Base-by-base conservation (phyloP, 2,329 filamentous ascomycete species). In the Phialophora chinensis region DNA sequence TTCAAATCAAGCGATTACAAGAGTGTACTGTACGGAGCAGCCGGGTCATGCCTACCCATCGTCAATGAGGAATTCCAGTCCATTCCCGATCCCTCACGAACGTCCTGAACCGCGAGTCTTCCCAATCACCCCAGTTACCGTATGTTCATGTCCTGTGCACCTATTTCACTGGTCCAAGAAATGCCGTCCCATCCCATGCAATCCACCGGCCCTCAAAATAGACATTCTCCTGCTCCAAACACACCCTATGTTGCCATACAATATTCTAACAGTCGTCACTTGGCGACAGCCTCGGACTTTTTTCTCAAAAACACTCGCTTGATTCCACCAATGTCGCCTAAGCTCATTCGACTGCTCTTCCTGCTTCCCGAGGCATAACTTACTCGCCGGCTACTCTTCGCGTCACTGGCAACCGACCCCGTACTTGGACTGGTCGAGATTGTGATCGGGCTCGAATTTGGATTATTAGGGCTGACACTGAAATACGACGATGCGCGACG, bases 281-380 rank as follows among this genome's bases (percentile, higher is more conserved):
- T 65, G 12, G 52, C 42, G 53, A 49, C 33, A 49, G 59, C 52
- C 12, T 65, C 65, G 4, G 62, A 69, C 53, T 72, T 73, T 60
- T 66, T 72, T 27, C 71, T 65, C 53, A 73, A 56, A 65, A 73
- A 73, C 6, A 73, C 72, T 33, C 72, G 52, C 53, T 66, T 70
- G 49, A 73, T 73, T 5, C 72, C 72, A 17, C 72, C 60, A 44
- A 73, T 69, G 61, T 73, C 71, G 35, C 65, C 57, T 35, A 73
- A 54, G 38, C 70, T 71, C 63, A 71, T 68, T 17, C 71, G 69
- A 47, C 23, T 54, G 20, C 62, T 66, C 56, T 66, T 68, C 29
- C 53, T 33, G 10, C 67, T 50, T 29, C 59, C 56, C 17, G 55
- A 42, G 17, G 54, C 31, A 29, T 63, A 42, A 60, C 68, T 65